Conservation (phyloP, 2,329 filamentous ascomycete genomes). For the Epichloe bromicola region DNA sequence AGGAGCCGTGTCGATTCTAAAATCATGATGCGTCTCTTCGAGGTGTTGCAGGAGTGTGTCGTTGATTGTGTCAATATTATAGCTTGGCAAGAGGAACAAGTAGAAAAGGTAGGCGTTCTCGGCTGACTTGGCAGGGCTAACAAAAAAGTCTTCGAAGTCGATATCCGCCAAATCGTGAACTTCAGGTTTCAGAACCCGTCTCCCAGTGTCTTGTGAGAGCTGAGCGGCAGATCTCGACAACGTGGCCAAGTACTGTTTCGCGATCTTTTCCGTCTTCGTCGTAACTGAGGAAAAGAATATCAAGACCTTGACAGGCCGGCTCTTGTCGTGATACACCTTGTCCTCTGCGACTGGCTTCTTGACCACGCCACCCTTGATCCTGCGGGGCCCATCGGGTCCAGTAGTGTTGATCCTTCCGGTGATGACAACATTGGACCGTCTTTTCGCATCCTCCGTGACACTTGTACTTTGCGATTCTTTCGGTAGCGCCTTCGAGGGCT, state of each 20-base stretch:
- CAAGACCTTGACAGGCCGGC: slow-evolving; percentile 51
- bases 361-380: slow-evolving; percentile 32
- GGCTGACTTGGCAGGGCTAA: slow-evolving; percentile 53
- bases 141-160: slow-evolving; percentile 94
- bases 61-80: slow-evolving; percentile 89
- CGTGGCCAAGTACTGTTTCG: slow-evolving; percentile 46
- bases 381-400: slow-evolving; percentile 30
- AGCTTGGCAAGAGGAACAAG: slow-evolving; percentile 73
- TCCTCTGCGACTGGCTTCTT: slow-evolving; percentile 17
- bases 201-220: slow-evolving; percentile 26
- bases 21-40: slow-evolving; percentile 89
- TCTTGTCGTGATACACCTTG: slow-evolving; percentile 17
- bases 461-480: slow-evolving; percentile 19
- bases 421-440: neutral
- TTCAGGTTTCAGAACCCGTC: slow-evolving; percentile 42
- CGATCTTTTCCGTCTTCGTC: slow-evolving; percentile 65
- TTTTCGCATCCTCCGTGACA: neutral
- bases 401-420: slow-evolving; percentile 14
- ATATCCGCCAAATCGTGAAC: slow-evolving; percentile 70
- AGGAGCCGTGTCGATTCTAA: slow-evolving; percentile 84
- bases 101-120: slow-evolving; percentile 59
- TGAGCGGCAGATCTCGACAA: slow-evolving; percentile 40
- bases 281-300: slow-evolving; percentile 88
- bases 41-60: slow-evolving; percentile 80
- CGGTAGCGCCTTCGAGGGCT: slow-evolving; percentile 24